Percentiles rank a stretch among this genome's conserved stretches.
Conservation (phyloP, 1,284 basidiomycete species). For the Ceratobasidium sp. region DNA sequence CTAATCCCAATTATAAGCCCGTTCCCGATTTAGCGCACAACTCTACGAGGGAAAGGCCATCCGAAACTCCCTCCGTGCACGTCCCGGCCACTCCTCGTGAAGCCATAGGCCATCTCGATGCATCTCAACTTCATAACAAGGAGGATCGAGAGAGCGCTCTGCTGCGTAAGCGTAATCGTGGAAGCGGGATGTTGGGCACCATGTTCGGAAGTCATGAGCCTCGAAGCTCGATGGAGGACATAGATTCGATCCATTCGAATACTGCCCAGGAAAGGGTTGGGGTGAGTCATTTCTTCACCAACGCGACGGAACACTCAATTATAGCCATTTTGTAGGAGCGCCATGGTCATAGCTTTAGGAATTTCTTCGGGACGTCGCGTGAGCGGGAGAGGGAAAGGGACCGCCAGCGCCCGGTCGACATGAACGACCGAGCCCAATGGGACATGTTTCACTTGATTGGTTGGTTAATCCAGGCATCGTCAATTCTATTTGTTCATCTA, state of each 20-base stretch:
- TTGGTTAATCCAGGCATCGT: not conserved
- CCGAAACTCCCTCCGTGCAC: not conserved
- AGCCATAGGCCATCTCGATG: slow-evolving; percentile 25
- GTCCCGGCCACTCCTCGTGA: slow-evolving; percentile 11
- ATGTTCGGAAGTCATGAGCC: slow-evolving; percentile 23
- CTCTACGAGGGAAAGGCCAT: not conserved
- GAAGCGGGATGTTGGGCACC: slow-evolving; percentile 14
- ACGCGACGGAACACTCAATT: not conserved
- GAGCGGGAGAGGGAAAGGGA: slow-evolving; percentile 41
- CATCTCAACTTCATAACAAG: not conserved
- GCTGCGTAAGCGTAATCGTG: slow-evolving; percentile 12
- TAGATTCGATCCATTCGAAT: slow-evolving; percentile 13
- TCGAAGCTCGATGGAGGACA: slow-evolving; percentile 12
- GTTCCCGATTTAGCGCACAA: not conserved
- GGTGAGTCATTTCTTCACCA: not conserved
- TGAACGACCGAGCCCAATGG: slow-evolving; percentile 4
- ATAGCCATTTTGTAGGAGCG: not conserved
- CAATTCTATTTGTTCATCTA: not conserved
- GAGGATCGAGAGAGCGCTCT: not conserved
- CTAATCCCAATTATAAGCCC: slow-evolving; percentile 23
- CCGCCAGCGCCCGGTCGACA: slow-evolving; percentile 39
- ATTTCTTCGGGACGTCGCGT: slow-evolving; percentile 22
- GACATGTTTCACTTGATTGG: slow-evolving; percentile 21
- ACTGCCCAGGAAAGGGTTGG: slow-evolving; percentile 15
- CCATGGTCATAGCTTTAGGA: not conserved